Percentiles rank a stretch among this genome's conserved stretches.
Conservation (phyloP, 2,329 filamentous ascomycete genomes). For the Exophiala phaeomuriformis region DNA sequence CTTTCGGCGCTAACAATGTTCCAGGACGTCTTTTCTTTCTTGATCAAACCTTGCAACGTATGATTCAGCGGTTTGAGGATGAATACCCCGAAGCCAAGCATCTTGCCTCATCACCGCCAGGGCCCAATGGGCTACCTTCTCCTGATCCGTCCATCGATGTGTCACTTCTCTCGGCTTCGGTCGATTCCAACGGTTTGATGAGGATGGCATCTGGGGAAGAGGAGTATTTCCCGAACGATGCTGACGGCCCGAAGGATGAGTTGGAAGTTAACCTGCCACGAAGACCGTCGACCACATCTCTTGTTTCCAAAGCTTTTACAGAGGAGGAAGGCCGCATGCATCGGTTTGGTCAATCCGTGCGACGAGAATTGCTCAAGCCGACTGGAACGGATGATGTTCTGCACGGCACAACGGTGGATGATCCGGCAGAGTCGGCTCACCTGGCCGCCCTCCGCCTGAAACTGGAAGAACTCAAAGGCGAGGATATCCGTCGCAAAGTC, state of each 20-base stretch:
- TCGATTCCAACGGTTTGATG: constrained; percentile 13
- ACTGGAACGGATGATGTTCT: constrained; percentile 35
- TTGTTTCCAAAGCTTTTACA: constrained; percentile 57
- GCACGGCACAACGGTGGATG: constrained; percentile 33
- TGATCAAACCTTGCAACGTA: constrained; percentile 77
- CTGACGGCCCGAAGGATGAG: constrained; percentile 33
- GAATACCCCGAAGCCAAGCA: constrained; percentile 71
- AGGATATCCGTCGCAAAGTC: constrained; percentile 37
- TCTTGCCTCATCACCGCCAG: constrained; percentile 19
- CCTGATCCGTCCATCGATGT: constrained; percentile 17
- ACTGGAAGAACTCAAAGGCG: constrained; percentile 38
- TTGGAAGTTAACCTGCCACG: constrained; percentile 48
- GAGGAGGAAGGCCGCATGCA: constrained; percentile 65
- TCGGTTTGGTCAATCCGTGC: constrained; percentile 59
- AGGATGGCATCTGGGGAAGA: constrained; percentile 12
- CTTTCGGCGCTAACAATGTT: constrained; percentile 24
- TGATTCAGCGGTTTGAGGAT: constrained; percentile 92
- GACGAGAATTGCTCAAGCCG: constrained; percentile 54
- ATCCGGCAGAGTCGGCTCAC: constrained; percentile 37
- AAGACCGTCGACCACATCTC: constrained; percentile 59
- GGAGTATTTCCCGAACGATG: constrained; percentile 31
- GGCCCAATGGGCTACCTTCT: constrained; percentile 14
- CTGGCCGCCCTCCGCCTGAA: constrained; percentile 41
- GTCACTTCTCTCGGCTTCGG: constrained; percentile 15
- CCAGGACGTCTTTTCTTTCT: constrained; percentile 75